A percentile compares a stretch with the other conserved stretches of the same genome.
Conservation (phyloP, 371 early-diverging fungal genomes). For the Parasitella parasitica region DNA sequence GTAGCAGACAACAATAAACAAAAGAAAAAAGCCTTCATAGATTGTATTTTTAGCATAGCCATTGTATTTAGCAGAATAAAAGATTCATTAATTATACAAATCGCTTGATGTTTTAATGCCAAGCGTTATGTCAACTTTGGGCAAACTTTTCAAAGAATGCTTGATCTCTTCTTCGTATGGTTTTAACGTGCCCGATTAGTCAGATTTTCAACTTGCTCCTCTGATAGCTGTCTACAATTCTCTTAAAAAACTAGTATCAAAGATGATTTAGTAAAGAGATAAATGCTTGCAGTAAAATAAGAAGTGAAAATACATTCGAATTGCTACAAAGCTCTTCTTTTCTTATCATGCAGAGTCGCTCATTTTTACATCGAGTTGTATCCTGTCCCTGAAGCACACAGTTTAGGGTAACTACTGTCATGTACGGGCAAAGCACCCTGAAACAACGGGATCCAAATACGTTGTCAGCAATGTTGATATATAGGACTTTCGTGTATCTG, state of each 20-base stretch:
- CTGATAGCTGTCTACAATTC: conserved; percentile 70
- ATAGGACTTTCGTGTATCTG: conserved; percentile 37
- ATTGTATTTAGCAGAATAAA: too few relatives aligned
- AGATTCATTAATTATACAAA: too few relatives aligned
- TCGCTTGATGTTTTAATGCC: too few relatives aligned
- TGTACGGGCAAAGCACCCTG: conserved; percentile 37
- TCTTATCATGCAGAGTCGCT: conserved; percentile 72
- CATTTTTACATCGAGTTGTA: conserved; percentile 81
- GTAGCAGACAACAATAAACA: not conserved
- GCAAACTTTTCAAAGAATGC: too few relatives aligned
- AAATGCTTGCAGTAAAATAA: too few relatives aligned
- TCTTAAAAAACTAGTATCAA: conserved; percentile 66
- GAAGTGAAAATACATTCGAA: conserved; percentile 72
- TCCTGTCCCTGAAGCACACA: conserved; percentile 72
- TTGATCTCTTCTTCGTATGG: conserved; percentile 79
- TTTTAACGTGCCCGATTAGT: conserved; percentile 56
- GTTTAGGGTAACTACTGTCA: conserved; percentile 50
- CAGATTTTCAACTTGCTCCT: conserved; percentile 37
- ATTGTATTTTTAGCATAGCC: not conserved
- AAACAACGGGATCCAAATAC: conserved; percentile 61
- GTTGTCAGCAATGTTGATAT: conserved; percentile 48
- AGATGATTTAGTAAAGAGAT: not conserved
- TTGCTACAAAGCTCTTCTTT: conserved; percentile 77
- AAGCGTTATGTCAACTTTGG: too few relatives aligned
- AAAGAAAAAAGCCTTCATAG: not conserved